Evolutionary conservation across 2,329 filamentous ascomycete species (phyloP).

Genomic region (Aspergillus novofumigatus): DNA sequence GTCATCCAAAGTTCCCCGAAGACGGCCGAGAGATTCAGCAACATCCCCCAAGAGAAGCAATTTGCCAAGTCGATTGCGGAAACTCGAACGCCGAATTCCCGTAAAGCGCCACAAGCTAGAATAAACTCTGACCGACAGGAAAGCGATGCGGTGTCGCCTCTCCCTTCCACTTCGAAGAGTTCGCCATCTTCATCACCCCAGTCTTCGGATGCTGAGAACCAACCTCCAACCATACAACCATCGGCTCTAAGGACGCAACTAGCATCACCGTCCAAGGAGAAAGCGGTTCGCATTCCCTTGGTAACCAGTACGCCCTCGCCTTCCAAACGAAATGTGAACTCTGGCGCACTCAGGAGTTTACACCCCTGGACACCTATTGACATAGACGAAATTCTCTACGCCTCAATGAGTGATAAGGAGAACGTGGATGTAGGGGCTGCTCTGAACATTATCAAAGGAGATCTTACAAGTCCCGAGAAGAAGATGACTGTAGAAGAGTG

Average conservation of each 20-base stretch:
- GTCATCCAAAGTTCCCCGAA: conserved; percentile 31
- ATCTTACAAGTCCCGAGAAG: conserved; percentile 72
- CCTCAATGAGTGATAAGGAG: conserved; percentile 40
- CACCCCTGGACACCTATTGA: conserved; percentile 70
- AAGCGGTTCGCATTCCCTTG: conserved; percentile 39
- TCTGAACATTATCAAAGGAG: conserved; percentile 51
- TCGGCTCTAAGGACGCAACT: conserved; percentile 42
- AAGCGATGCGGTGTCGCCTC: conserved; percentile 22
- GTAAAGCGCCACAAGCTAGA: conserved; percentile 9
- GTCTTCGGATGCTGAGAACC: conserved; percentile 76
- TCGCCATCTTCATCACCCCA: conserved; percentile 67
- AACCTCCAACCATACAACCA: conserved; percentile 64
- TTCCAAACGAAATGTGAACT: conserved; percentile 54
- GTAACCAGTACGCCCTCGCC: conserved; percentile 52
- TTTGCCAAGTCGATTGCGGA: conserved; percentile 27
- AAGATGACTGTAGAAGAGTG: conserved; percentile 92
- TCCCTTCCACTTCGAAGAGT: conserved; percentile 31
- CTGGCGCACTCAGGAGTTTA: conserved; percentile 51
- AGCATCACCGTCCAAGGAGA: conserved; percentile 31
- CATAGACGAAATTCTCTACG: conserved; percentile 60
- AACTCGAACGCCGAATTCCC: conserved; percentile 17
- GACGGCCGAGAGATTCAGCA: conserved; percentile 34
- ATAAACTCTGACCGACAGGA: conserved; percentile 9
- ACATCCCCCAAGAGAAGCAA: conserved; percentile 35
- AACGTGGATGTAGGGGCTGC: conserved; percentile 48